Evolutionary conservation across 2,329 filamentous ascomycete genomes (phyloP).

Genomic region (Fusarium citri): DNA sequence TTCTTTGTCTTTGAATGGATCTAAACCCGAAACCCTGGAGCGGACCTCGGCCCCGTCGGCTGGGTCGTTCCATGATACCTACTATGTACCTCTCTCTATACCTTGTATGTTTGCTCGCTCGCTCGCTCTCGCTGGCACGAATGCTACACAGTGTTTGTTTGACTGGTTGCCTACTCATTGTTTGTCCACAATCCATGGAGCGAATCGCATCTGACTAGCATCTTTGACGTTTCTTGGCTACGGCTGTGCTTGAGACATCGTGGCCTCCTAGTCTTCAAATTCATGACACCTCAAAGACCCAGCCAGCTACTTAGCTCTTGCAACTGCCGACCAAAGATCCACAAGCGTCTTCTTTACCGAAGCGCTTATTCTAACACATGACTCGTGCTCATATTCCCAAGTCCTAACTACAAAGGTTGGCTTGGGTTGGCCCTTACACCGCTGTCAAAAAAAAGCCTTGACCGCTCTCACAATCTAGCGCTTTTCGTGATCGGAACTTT

Average conservation of each 20-base stretch:
- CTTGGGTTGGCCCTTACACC: constrained; percentile 16
- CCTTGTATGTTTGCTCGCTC: constrained; percentile 15
- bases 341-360: constrained; percentile 22
- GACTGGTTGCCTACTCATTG: background rate
- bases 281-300: background rate
- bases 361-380: constrained; percentile 16
- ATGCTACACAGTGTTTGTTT: constrained; percentile 34
- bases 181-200: constrained; percentile 25
- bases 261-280: background rate
- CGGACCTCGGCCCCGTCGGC: constrained; percentile 28
- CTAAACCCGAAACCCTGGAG: constrained; percentile 6
- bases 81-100: background rate
- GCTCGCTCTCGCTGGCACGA: background rate
- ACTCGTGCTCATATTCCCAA: constrained; percentile 24
- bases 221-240: constrained; percentile 13
- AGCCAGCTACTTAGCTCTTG: constrained; percentile 4
- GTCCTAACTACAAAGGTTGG: background rate
- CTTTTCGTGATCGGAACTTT: constrained; percentile 17
- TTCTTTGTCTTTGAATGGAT: constrained; percentile 9
- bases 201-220: constrained; percentile 23
- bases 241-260: background rate
- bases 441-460: constrained; percentile 20
- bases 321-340: constrained; percentile 34
- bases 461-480: constrained; percentile 21
- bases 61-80: constrained; percentile 18